Conservation (phyloP, 148 eudicot genomes). For the Fallopia convolvulus region DNA sequence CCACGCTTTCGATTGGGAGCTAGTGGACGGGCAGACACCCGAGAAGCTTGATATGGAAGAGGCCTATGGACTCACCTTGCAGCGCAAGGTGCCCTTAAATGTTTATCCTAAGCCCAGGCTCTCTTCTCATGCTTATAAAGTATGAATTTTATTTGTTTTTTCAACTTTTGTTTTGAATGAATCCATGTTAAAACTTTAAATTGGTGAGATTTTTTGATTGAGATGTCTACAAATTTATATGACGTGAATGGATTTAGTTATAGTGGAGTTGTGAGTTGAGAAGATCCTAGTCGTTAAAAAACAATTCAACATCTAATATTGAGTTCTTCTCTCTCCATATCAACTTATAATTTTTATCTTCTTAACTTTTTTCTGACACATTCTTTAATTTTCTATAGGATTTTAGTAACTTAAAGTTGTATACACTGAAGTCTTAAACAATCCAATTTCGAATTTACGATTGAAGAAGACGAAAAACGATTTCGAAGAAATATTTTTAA, state of each 20-base stretch:
- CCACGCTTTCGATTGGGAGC: conserved; percentile 59
- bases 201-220: background rate
- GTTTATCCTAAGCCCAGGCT: conserved; percentile 68
- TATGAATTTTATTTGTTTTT: background rate
- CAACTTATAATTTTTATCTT: too few relatives aligned
- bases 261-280: too few relatives aligned
- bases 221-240: background rate
- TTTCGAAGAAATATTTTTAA: too few relatives aligned
- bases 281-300: too few relatives aligned
- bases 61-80: conserved; percentile 82
- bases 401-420: too few relatives aligned
- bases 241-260: background rate
- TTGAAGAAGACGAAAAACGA: too few relatives aligned
- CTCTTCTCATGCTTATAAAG: conserved; percentile 23
- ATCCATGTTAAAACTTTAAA: background rate
- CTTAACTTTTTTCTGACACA: too few relatives aligned
- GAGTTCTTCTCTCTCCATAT: too few relatives aligned
- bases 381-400: too few relatives aligned
- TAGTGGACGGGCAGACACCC: conserved; percentile 33
- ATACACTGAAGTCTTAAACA: too few relatives aligned
- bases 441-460: too few relatives aligned
- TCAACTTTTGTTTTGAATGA: background rate
- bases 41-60: conserved; percentile 84
- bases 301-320: too few relatives aligned
- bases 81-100: conserved; percentile 57